These are phyloP conservation scores for Termitomyces heimii DNA, from an alignment of 768 basidiomycete genomes.

Conservation along the genomic window DNA sequence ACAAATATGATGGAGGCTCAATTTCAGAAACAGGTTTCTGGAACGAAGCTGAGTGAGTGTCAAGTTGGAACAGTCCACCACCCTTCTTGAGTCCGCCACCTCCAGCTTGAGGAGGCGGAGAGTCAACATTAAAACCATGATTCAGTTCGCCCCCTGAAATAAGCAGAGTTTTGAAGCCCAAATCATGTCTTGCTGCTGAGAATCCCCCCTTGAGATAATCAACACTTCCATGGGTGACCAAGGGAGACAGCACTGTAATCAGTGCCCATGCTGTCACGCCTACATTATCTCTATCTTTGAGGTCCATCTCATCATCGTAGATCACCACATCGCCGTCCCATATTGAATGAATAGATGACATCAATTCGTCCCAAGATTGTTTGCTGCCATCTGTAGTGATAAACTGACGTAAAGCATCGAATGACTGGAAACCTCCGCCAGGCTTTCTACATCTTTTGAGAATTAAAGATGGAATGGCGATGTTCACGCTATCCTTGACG, in stretches of 20 bases:
- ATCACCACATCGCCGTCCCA: slow-evolving; percentile 79
- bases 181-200: slow-evolving; percentile 52
- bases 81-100: slow-evolving; percentile 24
- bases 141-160: slow-evolving; percentile 33
- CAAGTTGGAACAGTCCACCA: slow-evolving; percentile 62
- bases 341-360: slow-evolving; percentile 32
- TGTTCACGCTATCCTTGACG: slow-evolving; percentile 68
- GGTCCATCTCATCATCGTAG: slow-evolving; percentile 75
- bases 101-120: slow-evolving; percentile 15
- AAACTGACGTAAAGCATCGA: slow-evolving; percentile 72
- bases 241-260: slow-evolving; percentile 53
- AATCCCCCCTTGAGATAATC: slow-evolving; percentile 75
- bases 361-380: slow-evolving; percentile 60
- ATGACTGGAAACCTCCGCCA: slow-evolving; percentile 56
- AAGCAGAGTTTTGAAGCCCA: slow-evolving; percentile 47
- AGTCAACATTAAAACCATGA: slow-evolving; percentile 15
- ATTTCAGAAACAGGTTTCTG: slow-evolving; percentile 51
- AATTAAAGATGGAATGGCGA: slow-evolving; percentile 87
- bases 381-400: slow-evolving; percentile 77
- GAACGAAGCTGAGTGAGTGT: slow-evolving; percentile 49
- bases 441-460: slow-evolving; percentile 79
- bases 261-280: slow-evolving; percentile 66
- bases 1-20: slow-evolving; percentile 37
- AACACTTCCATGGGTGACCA: slow-evolving; percentile 49
- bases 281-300: slow-evolving; percentile 49